These are phyloP conservation scores for Plasmodium malariae DNA, from an alignment of 169 alveolate species.

Conservation along the genomic window DNA sequence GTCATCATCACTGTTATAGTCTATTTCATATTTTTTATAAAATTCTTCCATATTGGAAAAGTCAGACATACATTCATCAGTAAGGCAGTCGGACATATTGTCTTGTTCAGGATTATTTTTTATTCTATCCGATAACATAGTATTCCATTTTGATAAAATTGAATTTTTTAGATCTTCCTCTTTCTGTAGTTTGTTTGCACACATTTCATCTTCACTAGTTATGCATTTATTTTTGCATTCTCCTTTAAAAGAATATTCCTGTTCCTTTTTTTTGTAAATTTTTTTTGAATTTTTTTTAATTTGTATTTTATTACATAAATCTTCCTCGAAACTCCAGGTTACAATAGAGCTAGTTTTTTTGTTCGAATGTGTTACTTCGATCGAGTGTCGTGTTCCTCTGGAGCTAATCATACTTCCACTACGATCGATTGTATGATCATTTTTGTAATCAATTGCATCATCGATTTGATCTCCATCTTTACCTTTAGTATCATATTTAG, in stretches of 20 bases:
- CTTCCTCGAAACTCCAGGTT: conserved; percentile 33
- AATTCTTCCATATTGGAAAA: conserved; percentile 21
- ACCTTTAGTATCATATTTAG: background rate
- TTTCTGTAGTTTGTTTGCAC: no score
- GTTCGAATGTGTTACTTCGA: background rate
- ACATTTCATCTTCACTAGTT: no score
- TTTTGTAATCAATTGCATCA: no score
- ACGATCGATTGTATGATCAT: background rate
- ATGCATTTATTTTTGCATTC: background rate
- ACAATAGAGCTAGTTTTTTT: conserved; percentile 17
- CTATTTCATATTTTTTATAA: conserved; percentile 17
- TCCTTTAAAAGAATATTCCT: background rate
- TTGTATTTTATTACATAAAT: conserved; percentile 16
- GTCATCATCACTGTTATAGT: conserved; percentile 1
- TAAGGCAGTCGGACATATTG: no score
- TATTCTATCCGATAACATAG: no score
- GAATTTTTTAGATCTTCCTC: no score
- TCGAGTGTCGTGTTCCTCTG: no score
- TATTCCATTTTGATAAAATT: no score
- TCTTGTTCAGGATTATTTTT: no score
- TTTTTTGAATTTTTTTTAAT: background rate
- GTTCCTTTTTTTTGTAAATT: background rate
- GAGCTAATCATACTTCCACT: no score
- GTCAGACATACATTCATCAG: conserved; percentile 20
- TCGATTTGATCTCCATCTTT: no score